Percentiles rank a stretch among this genome's conserved stretches.
phyloP scores from a whole-genome alignment of 2,329 filamentous ascomycete species.

The Sclerotinia sclerotiorum region DNA sequence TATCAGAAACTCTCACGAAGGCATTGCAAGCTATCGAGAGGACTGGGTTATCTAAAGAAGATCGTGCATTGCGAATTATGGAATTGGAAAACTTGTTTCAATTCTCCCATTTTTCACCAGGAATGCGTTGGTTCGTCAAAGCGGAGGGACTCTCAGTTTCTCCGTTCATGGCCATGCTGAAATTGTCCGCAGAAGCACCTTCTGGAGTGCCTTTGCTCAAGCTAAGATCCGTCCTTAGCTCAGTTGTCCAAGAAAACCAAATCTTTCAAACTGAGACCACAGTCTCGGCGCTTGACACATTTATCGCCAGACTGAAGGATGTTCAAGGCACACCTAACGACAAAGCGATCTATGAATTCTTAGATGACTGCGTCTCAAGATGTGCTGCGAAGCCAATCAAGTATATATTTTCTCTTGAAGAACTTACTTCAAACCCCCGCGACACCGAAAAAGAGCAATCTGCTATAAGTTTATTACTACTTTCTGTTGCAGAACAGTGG shows the following conservation, averaged over 20 bases:
- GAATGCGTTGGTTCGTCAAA: constrained; percentile 89
- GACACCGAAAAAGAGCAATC: constrained; percentile 37
- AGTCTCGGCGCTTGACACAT: constrained; percentile 48
- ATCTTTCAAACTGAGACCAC: constrained; percentile 54
- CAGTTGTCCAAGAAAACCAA: constrained; percentile 64
- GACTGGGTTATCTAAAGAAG: constrained; percentile 44
- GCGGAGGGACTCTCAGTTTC: constrained; percentile 62
- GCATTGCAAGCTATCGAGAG: constrained; percentile 63
- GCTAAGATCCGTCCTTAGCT: constrained; percentile 56
- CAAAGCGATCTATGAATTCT: constrained; percentile 61
- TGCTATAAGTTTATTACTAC: constrained; percentile 62
- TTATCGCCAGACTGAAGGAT: constrained; percentile 45
- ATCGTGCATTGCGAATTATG: constrained; percentile 60
- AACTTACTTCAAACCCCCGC: constrained; percentile 46
- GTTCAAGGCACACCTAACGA: constrained; percentile 41
- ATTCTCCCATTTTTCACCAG: constrained; percentile 76
- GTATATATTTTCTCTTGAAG: constrained; percentile 71
- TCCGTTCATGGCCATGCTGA: constrained; percentile 70
- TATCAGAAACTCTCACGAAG: constrained; percentile 72
- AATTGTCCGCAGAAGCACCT: constrained; percentile 53
- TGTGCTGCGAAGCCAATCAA: constrained; percentile 77
- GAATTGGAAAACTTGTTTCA: constrained; percentile 80
- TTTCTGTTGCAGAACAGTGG: constrained; percentile 75
- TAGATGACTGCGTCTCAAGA: constrained; percentile 80
- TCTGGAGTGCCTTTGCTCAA: constrained; percentile 51